phyloP scores from a whole-genome alignment of 2,329 filamentous ascomycete genomes.

The Colletotrichum sp. region DNA sequence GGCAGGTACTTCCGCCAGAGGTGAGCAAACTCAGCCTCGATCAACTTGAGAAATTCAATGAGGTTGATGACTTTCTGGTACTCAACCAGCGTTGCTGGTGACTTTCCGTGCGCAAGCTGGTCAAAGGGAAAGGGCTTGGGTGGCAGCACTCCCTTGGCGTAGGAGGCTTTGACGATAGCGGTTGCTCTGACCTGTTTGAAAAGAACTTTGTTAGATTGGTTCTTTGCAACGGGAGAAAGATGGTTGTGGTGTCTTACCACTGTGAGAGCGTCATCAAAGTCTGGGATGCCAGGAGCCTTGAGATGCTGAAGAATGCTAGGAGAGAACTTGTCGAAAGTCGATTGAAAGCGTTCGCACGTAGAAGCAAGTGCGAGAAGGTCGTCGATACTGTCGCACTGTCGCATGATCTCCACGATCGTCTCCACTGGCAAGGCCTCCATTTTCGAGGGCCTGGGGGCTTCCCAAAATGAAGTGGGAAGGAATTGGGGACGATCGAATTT shows the following conservation, averaged over 20 bases:
- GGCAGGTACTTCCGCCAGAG: background rate
- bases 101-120: background rate
- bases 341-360: background rate
- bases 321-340: background rate
- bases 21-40: background rate
- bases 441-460: background rate
- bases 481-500: background rate
- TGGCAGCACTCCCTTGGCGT: background rate
- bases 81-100: background rate
- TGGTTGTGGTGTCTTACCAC: background rate
- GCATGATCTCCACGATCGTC: background rate
- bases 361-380: background rate
- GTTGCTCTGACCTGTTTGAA: background rate
- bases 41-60: background rate
- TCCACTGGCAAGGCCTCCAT: background rate
- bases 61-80: background rate
- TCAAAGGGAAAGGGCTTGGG: background rate
- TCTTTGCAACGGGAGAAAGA: background rate
- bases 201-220: background rate
- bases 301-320: background rate
- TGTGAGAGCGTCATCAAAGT: background rate
- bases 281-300: background rate
- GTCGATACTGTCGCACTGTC: background rate
- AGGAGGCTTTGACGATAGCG: background rate
- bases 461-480: background rate